These are phyloP conservation scores for Penicillium flavigenum DNA, from an alignment of 495 filamentous ascomycete genomes.

Conservation along the genomic window DNA sequence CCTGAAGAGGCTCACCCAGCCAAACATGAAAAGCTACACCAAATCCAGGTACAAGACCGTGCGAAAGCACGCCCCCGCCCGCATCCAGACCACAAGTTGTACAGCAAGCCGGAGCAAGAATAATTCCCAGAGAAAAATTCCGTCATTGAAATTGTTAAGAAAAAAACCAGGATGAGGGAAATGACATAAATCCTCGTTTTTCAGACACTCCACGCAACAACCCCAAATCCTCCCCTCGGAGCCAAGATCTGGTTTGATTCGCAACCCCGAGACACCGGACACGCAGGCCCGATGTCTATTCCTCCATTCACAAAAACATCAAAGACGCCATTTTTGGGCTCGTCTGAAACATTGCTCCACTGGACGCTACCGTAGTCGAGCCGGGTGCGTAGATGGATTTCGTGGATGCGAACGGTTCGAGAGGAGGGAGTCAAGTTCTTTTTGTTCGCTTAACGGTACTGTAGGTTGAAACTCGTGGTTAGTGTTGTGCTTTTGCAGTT, in stretches of 20 bases:
- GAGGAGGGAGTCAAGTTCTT: slow-evolving; percentile 32
- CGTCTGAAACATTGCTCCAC: slow-evolving; percentile 24
- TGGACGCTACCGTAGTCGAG: slow-evolving; percentile 24
- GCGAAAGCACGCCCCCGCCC: not conserved
- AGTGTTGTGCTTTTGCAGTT: slow-evolving; percentile 10
- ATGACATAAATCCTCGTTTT: slow-evolving; percentile 33
- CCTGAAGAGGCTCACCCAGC: not conserved
- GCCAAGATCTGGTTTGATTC: slow-evolving; percentile 18
- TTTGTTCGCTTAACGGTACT: slow-evolving; percentile 54
- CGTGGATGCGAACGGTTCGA: slow-evolving; percentile 42
- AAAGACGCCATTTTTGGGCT: slow-evolving; percentile 16
- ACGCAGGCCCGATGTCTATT: slow-evolving; percentile 13
- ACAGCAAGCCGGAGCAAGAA: not conserved
- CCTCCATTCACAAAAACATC: slow-evolving; percentile 14
- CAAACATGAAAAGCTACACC: slow-evolving; percentile 2
- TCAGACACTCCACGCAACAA: slow-evolving; percentile 31
- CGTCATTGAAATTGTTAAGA: slow-evolving; percentile 41
- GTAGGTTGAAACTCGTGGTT: slow-evolving; percentile 18
- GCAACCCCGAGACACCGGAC: slow-evolving; percentile 22
- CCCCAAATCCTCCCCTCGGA: slow-evolving; percentile 27
- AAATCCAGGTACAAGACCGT: not conserved
- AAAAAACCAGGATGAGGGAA: slow-evolving; percentile 33
- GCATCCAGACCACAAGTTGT: not conserved
- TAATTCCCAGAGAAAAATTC: slow-evolving; percentile 31
- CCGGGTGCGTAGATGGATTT: slow-evolving; percentile 24